Base-by-base conservation (phyloP, 805 yeast species). In the Tetrapisispora nanseiensis region DNA sequence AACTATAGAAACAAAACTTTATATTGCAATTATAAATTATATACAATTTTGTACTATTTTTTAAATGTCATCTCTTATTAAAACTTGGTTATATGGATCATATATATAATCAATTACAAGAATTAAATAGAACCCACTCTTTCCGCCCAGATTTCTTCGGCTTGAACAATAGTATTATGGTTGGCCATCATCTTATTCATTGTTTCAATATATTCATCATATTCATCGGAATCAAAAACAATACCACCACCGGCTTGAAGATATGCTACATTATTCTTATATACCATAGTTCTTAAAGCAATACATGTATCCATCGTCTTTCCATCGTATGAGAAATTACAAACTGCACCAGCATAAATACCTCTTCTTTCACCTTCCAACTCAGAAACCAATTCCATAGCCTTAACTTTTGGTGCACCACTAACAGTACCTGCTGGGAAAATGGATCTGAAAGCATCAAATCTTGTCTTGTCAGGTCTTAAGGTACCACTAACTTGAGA, bases 201-300 rank as follows among this genome's bases (percentile, higher is more conserved):
- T 1, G 97, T 92, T 69, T 92, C 98, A 37, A 87, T 69, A 62
- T 87, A 92, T 68, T 92, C 98, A 48, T 90, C 98, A 55, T 81
- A 79, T 43, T 94, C 95, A 61, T 92, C 97, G 49, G 95, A 82
- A 61, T 92, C 98, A 61, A 71, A 81, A 20, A 92, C 98, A 60
- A 92, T 92, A 46, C 99, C 99, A 43, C 99, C 99, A 50, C 99
- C 98, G 2, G 98, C 97, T 70, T 92, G 99, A 52, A 92, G 70
- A 56, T 87, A 90, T 0, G 96, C 97, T 40, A 76, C 70, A 21
- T 89, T 90, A 51, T 90, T 86, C 59, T 92, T 92, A 59, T 76
- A 82, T 35, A 92, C 87, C 98, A 92, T 90, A 0, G 99, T 92
- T 66, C 99, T 77, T 54, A 92, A 70, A 0, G 98, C 98, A 61